Base-by-base conservation (phyloP, 345 rosid species). In the Barbarea vulgaris region DNA sequence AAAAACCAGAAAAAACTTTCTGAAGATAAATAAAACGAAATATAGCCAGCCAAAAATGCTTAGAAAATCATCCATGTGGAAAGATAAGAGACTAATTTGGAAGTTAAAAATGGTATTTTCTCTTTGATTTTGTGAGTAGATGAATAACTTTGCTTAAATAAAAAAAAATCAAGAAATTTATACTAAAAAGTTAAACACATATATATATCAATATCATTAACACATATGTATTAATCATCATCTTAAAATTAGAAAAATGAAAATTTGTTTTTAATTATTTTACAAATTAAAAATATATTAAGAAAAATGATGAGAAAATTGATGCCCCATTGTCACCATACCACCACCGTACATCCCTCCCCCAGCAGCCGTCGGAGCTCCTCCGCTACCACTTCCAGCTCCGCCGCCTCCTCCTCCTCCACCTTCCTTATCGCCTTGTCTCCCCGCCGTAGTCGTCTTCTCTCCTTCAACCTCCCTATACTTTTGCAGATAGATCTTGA, bases 381-480 rank as follows among this genome's bases (percentile, higher is more conserved):
- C 79, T 3, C 64, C 72, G 3, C 78, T 74, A 6, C 82, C 81
- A 0, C 69, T 74, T 10, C 81, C 76, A 30, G 5, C 17, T 48
- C 72, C 67, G 1, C 73, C 53, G 2, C 83, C 87, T 4, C 70
- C 68, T 13, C 83, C 87, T 4, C 70, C 68, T 13, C 77, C 79
- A 13, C 84, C 83, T 4, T 77, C 85, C n/a, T 72, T 72, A 8
- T 77, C 81, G 0, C 84, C 82, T 13, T 77, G 83, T 41, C 83
- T 84, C 18, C 82, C 86, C 19, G 68, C 46, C 3, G 28, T 80
- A 19, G 76, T 44, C 34, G 61, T 82, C 77, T 87, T 88, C 77
- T 84, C 90, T 10, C 93, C 90, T 64, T 88, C 93, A 65, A 85
- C 67, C 82, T 88, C 93, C 61, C 93, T 82, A 30, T 86, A 88